These are phyloP conservation scores for Hanseniaspora singularis DNA, from an alignment of 805 yeast genomes.

Conservation along the genomic window DNA sequence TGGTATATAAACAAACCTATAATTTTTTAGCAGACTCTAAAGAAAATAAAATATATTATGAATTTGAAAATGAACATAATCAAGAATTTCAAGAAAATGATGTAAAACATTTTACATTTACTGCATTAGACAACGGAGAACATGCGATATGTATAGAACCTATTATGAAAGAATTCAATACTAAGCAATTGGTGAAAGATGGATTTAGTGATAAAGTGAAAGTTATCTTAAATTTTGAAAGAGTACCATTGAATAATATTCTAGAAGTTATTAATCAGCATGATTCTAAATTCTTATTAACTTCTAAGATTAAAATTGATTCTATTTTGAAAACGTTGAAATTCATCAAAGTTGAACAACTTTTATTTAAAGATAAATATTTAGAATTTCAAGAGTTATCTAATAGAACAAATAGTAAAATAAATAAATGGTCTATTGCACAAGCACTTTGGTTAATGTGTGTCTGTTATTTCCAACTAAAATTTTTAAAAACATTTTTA, in stretches of 20 bases:
- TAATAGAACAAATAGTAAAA: slow-evolving; percentile 62
- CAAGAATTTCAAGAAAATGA: no score
- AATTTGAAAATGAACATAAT: slow-evolving; percentile 16
- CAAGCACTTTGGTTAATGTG: slow-evolving; percentile 56
- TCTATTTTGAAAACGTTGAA: slow-evolving; percentile 46
- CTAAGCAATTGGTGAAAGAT: slow-evolving; percentile 1
- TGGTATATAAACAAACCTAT: slow-evolving; percentile 51
- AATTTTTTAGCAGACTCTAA: slow-evolving; percentile 4
- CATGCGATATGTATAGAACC: slow-evolving; percentile 68
- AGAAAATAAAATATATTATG: neutral
- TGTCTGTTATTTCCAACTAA: slow-evolving; percentile 66
- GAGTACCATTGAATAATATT: slow-evolving; percentile 47
- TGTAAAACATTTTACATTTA: slow-evolving; percentile 60
- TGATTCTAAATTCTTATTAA: slow-evolving; percentile 34
- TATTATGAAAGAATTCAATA: neutral
- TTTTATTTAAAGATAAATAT: slow-evolving; percentile 54
- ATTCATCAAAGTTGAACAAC: slow-evolving; percentile 54
- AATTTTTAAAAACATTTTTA: slow-evolving; percentile 68
- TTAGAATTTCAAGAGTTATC: slow-evolving; percentile 63
- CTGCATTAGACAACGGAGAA: slow-evolving; percentile 74
- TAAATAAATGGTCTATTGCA: slow-evolving; percentile 58
- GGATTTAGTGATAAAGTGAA: slow-evolving; percentile 37
- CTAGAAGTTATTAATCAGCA: slow-evolving; percentile 50
- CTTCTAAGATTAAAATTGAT: slow-evolving; percentile 41
- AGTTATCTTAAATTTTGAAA: slow-evolving; percentile 59